Evolutionary conservation across 331 rosid genomes (phyloP).

Genomic region (Rhamnella rubrinervis): DNA sequence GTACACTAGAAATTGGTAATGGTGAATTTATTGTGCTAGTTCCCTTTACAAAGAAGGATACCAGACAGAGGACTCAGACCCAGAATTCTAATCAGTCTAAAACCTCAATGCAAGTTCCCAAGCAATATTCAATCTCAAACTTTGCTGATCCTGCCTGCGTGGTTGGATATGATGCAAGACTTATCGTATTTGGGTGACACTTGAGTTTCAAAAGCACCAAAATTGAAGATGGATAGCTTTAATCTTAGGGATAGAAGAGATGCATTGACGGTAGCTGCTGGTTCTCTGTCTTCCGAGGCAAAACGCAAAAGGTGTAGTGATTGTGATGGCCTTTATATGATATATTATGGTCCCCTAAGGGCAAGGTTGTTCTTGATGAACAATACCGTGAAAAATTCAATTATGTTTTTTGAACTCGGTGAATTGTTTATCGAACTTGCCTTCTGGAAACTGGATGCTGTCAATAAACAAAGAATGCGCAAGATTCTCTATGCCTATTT

Average conservation of each 20-base stretch:
- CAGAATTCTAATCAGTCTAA: constrained; percentile 29
- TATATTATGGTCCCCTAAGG: constrained; percentile 26
- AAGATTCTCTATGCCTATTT: no score
- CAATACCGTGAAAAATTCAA: constrained; percentile 38
- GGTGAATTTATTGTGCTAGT: constrained; percentile 69
- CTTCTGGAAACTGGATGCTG: constrained; percentile 61
- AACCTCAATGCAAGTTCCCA: constrained; percentile 18
- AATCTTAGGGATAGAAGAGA: constrained; percentile 25
- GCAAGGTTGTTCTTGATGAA: constrained; percentile 34
- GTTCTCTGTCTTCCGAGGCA: constrained; percentile 9
- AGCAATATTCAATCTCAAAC: constrained; percentile 34
- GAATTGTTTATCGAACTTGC: constrained; percentile 61
- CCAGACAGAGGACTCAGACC: constrained; percentile 1
- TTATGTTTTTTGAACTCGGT: constrained; percentile 51
- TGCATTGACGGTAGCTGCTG: constrained; percentile 15
- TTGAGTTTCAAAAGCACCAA: constrained; percentile 40
- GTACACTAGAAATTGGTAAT: constrained; percentile 21
- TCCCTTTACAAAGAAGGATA: constrained; percentile 60
- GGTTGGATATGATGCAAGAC: constrained; percentile 51
- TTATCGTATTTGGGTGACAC: constrained; percentile 67
- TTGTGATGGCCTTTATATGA: constrained; percentile 50
- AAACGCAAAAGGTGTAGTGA: constrained; percentile 27
- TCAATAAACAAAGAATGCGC: constrained; percentile 3
- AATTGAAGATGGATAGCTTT: neutral
- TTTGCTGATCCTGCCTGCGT: constrained; percentile 57